Conservation (phyloP, 169 alveolate species). For the Eimeria necatrix region DNA sequence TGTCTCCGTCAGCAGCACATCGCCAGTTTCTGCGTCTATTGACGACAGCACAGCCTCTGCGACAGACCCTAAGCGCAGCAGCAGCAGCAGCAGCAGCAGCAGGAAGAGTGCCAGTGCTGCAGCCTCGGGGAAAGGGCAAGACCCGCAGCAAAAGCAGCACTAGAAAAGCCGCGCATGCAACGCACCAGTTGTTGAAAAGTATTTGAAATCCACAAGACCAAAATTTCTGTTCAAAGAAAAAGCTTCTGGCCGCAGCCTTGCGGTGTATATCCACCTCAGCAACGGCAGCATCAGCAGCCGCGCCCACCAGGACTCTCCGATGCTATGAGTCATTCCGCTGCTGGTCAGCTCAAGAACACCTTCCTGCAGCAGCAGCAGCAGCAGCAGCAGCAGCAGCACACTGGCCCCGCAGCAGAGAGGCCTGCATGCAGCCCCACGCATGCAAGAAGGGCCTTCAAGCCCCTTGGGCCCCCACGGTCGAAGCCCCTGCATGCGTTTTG, state of each 20-base stretch:
- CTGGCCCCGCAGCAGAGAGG: too few species aligned
- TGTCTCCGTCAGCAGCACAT: constrained; percentile 16
- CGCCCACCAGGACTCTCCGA: constrained; percentile 50
- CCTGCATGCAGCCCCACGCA: too few species aligned
- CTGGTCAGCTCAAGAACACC: constrained; percentile 80
- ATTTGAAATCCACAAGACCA: constrained; percentile 81
- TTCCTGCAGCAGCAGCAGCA: constrained; percentile 14
- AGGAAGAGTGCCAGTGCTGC: neutral
- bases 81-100: constrained; percentile 34
- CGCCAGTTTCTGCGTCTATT: neutral
- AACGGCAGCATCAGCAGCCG: constrained; percentile 36
- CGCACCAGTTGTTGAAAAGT: neutral
- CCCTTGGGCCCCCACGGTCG: too few species aligned
- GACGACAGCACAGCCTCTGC: neutral
- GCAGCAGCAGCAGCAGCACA: constrained; percentile 6
- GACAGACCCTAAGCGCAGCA: neutral
- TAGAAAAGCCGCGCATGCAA: neutral
- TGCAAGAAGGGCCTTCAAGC: too few species aligned
- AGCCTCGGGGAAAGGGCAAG: neutral
- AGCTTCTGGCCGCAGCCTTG: constrained; percentile 63
- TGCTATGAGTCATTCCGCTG: constrained; percentile 85
- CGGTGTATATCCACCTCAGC: constrained; percentile 66
- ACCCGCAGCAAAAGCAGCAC: constrained; percentile 23
- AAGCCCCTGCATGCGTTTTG: too few species aligned
- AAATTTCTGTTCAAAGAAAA: constrained; percentile 75